Evolutionary conservation across 495 filamentous ascomycete genomes (phyloP).

Genomic region (Aspergillus egyptiacus): DNA sequence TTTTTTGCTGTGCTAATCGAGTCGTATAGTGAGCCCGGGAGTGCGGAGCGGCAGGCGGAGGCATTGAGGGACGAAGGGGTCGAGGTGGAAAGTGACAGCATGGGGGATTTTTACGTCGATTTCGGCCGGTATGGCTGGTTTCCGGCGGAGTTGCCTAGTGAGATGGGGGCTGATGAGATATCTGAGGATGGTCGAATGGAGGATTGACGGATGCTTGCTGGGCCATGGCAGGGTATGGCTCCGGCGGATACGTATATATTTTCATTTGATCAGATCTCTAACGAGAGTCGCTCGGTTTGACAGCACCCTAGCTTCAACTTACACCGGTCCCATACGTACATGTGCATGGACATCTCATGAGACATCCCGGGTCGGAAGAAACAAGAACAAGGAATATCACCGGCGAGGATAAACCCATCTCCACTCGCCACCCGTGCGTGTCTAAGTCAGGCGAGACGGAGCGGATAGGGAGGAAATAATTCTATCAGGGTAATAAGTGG

Average conservation of each 20-base stretch:
- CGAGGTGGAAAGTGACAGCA: slow-evolving; percentile 52
- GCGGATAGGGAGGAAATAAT: slow-evolving; percentile 1
- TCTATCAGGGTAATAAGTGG: slow-evolving; percentile 14
- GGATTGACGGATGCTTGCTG: too few relatives aligned
- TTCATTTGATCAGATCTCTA: slow-evolving; percentile 12
- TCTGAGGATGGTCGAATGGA: neutral
- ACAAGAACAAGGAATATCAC: neutral
- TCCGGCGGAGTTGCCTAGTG: slow-evolving; percentile 44
- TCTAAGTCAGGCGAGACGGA: neutral
- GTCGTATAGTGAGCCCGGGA: slow-evolving; percentile 55
- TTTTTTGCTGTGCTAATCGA: neutral
- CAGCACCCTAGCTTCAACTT: slow-evolving; percentile 10
- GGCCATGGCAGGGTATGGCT: too few relatives aligned
- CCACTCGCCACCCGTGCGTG: neutral
- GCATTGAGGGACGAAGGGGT: slow-evolving; percentile 65
- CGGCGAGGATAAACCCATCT: slow-evolving; percentile 1
- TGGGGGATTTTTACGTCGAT: slow-evolving; percentile 68
- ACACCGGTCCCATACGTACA: slow-evolving; percentile 11
- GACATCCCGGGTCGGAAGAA: neutral
- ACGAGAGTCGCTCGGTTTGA: slow-evolving; percentile 8
- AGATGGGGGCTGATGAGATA: slow-evolving; percentile 17
- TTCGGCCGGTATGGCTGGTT: slow-evolving; percentile 72
- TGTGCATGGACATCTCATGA: slow-evolving; percentile 7
- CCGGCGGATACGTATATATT: slow-evolving; percentile 9
- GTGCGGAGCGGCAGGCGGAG: slow-evolving; percentile 61